These are phyloP conservation scores for Thymus quinquecostatus DNA, from an alignment of 257 asterid species.

Conservation along the genomic window DNA sequence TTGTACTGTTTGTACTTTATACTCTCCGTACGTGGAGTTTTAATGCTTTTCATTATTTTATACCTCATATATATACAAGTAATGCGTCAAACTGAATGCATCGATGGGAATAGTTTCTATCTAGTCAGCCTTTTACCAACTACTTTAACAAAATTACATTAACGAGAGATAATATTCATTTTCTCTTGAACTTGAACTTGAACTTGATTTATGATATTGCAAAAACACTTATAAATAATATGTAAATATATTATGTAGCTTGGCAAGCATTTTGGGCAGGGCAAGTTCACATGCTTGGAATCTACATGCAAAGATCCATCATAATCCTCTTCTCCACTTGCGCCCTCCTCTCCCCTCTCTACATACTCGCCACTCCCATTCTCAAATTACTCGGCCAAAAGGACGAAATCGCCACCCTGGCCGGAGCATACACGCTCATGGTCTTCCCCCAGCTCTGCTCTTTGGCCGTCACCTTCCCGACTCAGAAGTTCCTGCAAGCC, in stretches of 20 bases:
- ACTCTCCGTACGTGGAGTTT: too few species aligned
- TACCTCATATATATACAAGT: too few species aligned
- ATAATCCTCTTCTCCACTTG: slow-evolving; percentile 45
- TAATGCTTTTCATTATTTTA: too few species aligned
- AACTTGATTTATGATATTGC: too few species aligned
- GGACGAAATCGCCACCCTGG: slow-evolving; percentile 57
- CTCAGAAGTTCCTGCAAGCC: slow-evolving; percentile 81
- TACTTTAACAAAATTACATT: too few species aligned
- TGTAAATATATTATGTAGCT: slow-evolving; percentile 36
- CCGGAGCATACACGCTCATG: slow-evolving; percentile 57
- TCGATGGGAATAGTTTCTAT: too few species aligned
- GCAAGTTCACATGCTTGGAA: slow-evolving; percentile 62
- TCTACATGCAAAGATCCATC: slow-evolving; percentile 71
- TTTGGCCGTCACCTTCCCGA: slow-evolving; percentile 52
- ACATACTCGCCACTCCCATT: slow-evolving; percentile 61
- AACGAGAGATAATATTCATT: too few species aligned
- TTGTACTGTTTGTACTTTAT: too few species aligned
- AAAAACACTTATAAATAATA: too few species aligned
- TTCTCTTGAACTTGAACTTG: too few species aligned
- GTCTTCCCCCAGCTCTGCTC: slow-evolving; percentile 62
- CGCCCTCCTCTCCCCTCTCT: slow-evolving; percentile 52
- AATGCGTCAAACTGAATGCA: too few species aligned
- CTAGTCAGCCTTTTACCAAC: too few species aligned
- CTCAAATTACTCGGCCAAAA: slow-evolving; percentile 62
- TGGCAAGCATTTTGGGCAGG: slow-evolving; percentile 77